A percentile compares a stretch with the other conserved stretches of the same genome.
These are phyloP conservation scores for Ceriops decandra DNA, from an alignment of 345 rosid species.

Conservation along the genomic window DNA sequence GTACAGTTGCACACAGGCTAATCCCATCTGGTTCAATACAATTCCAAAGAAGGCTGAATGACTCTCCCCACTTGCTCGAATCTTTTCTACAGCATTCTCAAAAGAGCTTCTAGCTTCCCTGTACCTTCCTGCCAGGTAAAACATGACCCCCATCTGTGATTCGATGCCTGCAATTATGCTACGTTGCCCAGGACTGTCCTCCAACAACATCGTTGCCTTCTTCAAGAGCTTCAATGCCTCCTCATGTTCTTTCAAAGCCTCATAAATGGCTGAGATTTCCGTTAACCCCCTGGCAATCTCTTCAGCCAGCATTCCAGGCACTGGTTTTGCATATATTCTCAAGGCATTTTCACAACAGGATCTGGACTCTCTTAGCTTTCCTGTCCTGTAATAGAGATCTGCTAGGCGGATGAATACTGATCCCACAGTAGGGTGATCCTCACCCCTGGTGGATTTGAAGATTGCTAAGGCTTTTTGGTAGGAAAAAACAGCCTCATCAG, in stretches of 20 bases:
- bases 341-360: constrained; percentile 87
- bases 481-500: constrained; percentile 91
- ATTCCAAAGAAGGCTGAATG: constrained; percentile 90
- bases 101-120: constrained; percentile 80
- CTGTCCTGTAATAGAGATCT: constrained; percentile 83
- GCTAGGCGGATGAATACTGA: constrained; percentile 85
- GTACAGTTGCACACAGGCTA: constrained; percentile 87
- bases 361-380: constrained; percentile 88
- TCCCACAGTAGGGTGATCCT: constrained; percentile 85
- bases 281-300: constrained; percentile 86
- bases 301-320: constrained; percentile 78
- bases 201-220: constrained; percentile 77
- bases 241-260: constrained; percentile 90
- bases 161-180: constrained; percentile 90
- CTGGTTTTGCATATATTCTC: constrained; percentile 84
- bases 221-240: constrained; percentile 88
- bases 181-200: constrained; percentile 87
- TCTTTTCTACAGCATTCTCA: constrained; percentile 71
- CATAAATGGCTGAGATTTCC: constrained; percentile 84
- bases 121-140: constrained; percentile 74
- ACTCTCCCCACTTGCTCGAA: constrained; percentile 76
- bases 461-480: constrained; percentile 96
- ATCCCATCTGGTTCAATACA: constrained; percentile 92
- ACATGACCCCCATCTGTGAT: constrained; percentile 96
- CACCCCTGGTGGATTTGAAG: constrained; percentile 83